These are phyloP conservation scores for Trichosporon ovoides DNA, from an alignment of 1,284 basidiomycete species.

Conservation along the genomic window DNA sequence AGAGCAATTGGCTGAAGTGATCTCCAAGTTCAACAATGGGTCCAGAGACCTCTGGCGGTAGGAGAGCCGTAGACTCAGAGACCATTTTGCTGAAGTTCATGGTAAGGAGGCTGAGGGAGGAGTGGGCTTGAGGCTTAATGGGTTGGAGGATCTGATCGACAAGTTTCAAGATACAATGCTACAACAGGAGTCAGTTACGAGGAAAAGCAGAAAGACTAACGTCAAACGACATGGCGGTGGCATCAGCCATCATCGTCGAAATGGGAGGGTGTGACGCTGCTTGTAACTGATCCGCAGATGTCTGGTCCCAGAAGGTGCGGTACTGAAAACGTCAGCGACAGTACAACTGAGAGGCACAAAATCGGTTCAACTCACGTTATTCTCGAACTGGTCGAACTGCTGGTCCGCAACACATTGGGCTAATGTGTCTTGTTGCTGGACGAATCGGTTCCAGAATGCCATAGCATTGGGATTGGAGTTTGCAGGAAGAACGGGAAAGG, in stretches of 20 bases:
- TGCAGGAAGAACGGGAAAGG: constrained; percentile 26
- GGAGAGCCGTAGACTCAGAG: constrained; percentile 21
- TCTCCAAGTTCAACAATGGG: constrained; percentile 31
- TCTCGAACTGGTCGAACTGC: constrained; percentile 35
- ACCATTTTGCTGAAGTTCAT: constrained; percentile 33
- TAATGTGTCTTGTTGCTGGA: constrained; percentile 27
- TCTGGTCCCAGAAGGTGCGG: constrained; percentile 33
- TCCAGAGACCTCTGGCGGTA: constrained; percentile 24
- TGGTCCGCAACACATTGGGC: constrained; percentile 23
- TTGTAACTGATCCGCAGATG: constrained; percentile 19
- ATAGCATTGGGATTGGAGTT: constrained; percentile 12
- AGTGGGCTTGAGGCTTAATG: constrained; percentile 17
- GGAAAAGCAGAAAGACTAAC: constrained; percentile 11
- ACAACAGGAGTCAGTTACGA: constrained; percentile 4
- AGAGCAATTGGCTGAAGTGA: constrained; percentile 31
- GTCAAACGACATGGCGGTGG: constrained; percentile 14
- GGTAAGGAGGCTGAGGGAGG: constrained; percentile 25
- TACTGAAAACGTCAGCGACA: constrained; percentile 22
- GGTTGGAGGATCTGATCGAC: constrained; percentile 26
- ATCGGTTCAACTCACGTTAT: constrained; percentile 30
- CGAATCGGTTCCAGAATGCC: constrained; percentile 34
- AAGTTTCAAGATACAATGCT: constrained; percentile 32
- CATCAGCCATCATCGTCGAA: constrained; percentile 16
- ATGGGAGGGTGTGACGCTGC: constrained; percentile 22
- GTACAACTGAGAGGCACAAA: background rate